These are phyloP conservation scores for Coleophoma crateriformis DNA, from an alignment of 2,329 filamentous ascomycete species.

Conservation along the genomic window DNA sequence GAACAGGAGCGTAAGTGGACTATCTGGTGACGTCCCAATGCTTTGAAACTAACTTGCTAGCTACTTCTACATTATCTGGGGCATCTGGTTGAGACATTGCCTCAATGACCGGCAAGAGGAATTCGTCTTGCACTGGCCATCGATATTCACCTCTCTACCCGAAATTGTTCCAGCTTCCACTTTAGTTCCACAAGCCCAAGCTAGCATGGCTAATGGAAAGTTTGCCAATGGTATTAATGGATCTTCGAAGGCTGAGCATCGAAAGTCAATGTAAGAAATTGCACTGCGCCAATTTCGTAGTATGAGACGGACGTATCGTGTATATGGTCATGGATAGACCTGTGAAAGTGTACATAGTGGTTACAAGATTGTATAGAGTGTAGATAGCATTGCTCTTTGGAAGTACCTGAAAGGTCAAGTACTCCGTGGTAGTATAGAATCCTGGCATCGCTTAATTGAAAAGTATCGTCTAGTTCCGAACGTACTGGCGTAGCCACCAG, in stretches of 20 bases:
- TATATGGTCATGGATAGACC: no score
- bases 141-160: slow-evolving; percentile 38
- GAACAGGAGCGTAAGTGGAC: slow-evolving; percentile 44
- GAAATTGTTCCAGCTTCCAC: slow-evolving; percentile 21
- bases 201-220: no score
- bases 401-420: no score
- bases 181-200: background rate
- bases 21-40: background rate
- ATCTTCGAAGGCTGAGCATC: slow-evolving; percentile 10
- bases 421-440: no score
- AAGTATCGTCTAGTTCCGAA: no score
- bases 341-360: no score
- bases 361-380: no score
- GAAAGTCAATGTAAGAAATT: slow-evolving; percentile 7
- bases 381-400: no score
- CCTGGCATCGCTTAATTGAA: no score
- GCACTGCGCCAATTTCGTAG: no score
- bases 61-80: slow-evolving; percentile 69
- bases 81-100: slow-evolving; percentile 65
- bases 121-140: slow-evolving; percentile 59
- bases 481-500: no score
- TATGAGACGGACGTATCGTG: no score
- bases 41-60: background rate
- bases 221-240: slow-evolving; percentile 1
- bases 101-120: slow-evolving; percentile 62